Conservation (phyloP, 179 eudicot species). For the Beta lomatogona region DNA sequence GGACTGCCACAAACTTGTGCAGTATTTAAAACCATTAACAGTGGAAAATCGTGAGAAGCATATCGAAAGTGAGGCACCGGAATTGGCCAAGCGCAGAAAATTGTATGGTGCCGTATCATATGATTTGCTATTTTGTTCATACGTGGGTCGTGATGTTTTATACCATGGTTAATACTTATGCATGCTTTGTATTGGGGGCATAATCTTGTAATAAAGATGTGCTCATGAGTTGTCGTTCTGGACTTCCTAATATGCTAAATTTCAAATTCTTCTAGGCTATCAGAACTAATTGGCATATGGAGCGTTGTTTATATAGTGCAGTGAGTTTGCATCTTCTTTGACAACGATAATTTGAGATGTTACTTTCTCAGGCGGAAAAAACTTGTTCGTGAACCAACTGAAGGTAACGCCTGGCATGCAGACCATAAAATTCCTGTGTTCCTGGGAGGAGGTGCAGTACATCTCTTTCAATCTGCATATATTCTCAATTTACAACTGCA, state of each 20-base stretch:
- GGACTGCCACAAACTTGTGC: constrained; percentile 90
- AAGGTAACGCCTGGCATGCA: constrained; percentile 99
- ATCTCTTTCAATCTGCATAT: constrained; percentile 24
- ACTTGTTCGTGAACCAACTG: constrained; percentile 82
- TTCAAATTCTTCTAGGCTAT: neutral
- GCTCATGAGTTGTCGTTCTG: neutral
- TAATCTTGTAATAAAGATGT: neutral
- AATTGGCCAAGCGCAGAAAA: constrained; percentile 55
- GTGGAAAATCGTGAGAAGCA: constrained; percentile 60
- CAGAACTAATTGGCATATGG: neutral
- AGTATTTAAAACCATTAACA: constrained; percentile 60
- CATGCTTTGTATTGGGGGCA: neutral
- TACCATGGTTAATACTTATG: neutral
- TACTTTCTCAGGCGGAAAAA: constrained; percentile 58
- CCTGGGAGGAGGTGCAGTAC: constrained; percentile 78
- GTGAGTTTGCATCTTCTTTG: neutral
- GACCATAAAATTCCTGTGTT: constrained; percentile 90
- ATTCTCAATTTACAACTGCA: neutral
- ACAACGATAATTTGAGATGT: constrained; percentile 9
- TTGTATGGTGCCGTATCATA: constrained; percentile 50
- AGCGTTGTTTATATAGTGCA: neutral
- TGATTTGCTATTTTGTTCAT: constrained; percentile 6
- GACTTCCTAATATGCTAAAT: neutral
- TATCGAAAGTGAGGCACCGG: constrained; percentile 72
- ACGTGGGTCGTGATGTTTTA: neutral